Base-by-base conservation (phyloP, 1,284 basidiomycete genomes). In the Melampsora americana region DNA sequence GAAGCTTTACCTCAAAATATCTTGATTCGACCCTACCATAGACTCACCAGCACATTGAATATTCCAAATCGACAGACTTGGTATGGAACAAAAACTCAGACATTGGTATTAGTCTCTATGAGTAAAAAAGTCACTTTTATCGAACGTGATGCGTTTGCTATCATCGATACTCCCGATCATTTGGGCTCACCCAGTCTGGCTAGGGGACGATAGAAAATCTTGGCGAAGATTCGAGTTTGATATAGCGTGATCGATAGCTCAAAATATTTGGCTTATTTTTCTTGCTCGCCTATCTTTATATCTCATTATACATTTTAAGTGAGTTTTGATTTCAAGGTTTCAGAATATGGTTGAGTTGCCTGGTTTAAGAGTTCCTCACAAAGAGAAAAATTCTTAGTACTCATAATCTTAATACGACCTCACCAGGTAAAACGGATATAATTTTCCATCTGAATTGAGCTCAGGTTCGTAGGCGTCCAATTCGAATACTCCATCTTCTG, bases 151-250 rank as follows among this genome's bases (percentile, higher is more conserved):
- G 69, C 28, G 44, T 71, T 44, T 12, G 28, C 61, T 7, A 35
- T 35, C 9, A 61, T 71, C 69, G 56, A 71, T 26, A 26, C 28
- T 26, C 26, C 18, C 2, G 56, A 18, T 4, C 16, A 59, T 18
- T 44, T 69, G n/a, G 60, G 44, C 26, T 23, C 1, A 2, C 69
- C n/a, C 69, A 12, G 44, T 71, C 28, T 71, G 69, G 69, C n/a
- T 46, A n/a, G 69, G 69, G 23, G 60, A 71, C 42, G 60, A 71
- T 14, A 35, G 20, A 23, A 28, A 59, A 44, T 28, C 44, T 30
- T 71, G 69, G 69, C 56, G 68, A 35, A 69, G 68, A 46, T 69
- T 69, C 32, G 68, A 69, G 42, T 69, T 69, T 44, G 30, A 69
- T 23, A 28, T 69, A 35, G 35, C 35, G 9, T 35, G 35, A 35